Conservation (phyloP, 495 filamentous ascomycete genomes). For the Trichocladium uniseriatum region DNA sequence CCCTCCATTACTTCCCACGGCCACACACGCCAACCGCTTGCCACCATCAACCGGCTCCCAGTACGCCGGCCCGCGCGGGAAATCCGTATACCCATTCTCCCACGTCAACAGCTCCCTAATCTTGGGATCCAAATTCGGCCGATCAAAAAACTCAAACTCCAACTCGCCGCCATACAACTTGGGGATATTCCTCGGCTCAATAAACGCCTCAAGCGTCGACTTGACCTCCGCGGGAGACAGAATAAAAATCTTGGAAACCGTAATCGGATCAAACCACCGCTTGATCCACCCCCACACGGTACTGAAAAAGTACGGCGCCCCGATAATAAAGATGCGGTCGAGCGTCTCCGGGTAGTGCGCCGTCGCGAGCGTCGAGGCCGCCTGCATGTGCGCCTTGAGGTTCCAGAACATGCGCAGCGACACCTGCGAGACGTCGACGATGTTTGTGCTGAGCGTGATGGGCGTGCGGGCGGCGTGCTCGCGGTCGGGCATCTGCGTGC, state of each 20-base stretch:
- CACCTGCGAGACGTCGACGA: conserved; percentile 77
- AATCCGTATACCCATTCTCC: conserved; percentile 36
- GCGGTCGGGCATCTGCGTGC: conserved; percentile 58
- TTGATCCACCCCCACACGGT: conserved; percentile 95
- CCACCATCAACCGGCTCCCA: conserved; percentile 38
- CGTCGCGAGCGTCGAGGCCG: conserved; percentile 74
- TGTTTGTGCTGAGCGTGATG: conserved; percentile 79
- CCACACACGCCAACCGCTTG: conserved; percentile 34
- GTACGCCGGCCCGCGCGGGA: conserved; percentile 41
- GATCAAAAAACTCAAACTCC: conserved; percentile 66
- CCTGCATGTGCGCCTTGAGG: conserved; percentile 83
- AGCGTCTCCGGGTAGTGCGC: conserved; percentile 89
- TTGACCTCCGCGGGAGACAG: conserved; percentile 59
- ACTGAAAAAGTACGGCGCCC: conserved; percentile 82
- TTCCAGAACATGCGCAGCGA: conserved; percentile 91
- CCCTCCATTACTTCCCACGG: conserved; percentile 33
- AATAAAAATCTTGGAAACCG: conserved; percentile 89
- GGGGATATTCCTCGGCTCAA: conserved; percentile 71
- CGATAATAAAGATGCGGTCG: conserved; percentile 82
- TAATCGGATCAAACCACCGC: conserved; percentile 90
- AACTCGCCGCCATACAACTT: conserved; percentile 77
- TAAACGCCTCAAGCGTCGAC: conserved; percentile 65
- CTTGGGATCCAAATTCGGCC: conserved; percentile 58
- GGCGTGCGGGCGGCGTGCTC: conserved; percentile 62
- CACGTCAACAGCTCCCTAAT: conserved; percentile 42